Evolutionary conservation across 441 rosid genomes (phyloP), one percentile per base, ranked within the genome.

Genomic region (Viola pubescens): DNA sequence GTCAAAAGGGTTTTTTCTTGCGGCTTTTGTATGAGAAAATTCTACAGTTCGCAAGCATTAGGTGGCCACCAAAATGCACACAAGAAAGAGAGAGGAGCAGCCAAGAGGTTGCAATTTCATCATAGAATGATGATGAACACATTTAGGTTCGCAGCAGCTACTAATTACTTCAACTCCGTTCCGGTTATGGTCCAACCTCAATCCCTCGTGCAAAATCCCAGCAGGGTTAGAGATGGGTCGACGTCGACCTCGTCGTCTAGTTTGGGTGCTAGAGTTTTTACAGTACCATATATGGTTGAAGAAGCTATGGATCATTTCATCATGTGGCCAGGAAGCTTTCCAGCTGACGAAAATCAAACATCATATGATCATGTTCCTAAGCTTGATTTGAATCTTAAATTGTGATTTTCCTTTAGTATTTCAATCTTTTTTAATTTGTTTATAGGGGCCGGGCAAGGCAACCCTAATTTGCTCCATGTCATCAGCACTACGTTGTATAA

Each of bases 1-100:
- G 19, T 16, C 19, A 48, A 55, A 62, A 77, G 65, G 62, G 55
- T 78, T 4, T 81, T 81, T 60, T 73, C 82, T 38, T 81, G 85
- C 69, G 77, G 75, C 58, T 81, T 81, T 43, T 81, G 85, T 61
- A 54, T 60, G 80, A 75, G 82, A 49, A 77, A 73, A 53, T 77
- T 81, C 42, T 77, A 77, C 42, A 77, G 81, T 55, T 81, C 85
- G 7, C 85, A 81, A 52, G 85, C 85, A 1, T 65, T 78, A 39
- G 85, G 85, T 4, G 85, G 82, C 11, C 85, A 81, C 34, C 85
- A 77, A 55, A 81, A 81, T 51, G 82, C 85, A 39, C 85, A 81
- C 64, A 75, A 77, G 59, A 59, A 80, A 51, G 85, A 81, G 44
- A 71, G 82, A 56, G 79, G 73, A 58, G 80, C 72, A n/a, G 80